phyloP scores from a whole-genome alignment of 129 eudicot genomes.

The Escallonia rubra region DNA sequence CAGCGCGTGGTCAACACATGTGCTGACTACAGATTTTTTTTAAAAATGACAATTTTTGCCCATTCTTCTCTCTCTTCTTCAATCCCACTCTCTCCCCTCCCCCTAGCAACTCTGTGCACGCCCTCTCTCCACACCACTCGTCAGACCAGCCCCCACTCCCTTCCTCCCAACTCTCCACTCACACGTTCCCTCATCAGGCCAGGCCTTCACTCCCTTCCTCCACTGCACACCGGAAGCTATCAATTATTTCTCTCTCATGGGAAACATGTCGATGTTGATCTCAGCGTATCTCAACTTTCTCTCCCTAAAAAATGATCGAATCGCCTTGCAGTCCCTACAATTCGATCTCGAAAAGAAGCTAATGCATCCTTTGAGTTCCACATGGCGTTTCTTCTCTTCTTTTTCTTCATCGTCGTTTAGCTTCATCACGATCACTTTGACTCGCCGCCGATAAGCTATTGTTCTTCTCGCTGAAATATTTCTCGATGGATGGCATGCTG shows the following conservation, averaged over 20 bases:
- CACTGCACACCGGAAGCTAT: too few species aligned
- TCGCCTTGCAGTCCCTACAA: conserved; percentile 49
- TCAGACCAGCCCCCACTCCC: too few species aligned
- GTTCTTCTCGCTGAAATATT: conserved; percentile 32
- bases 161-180: too few species aligned
- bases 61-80: too few species aligned
- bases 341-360: conserved; percentile 57
- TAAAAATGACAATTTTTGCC: too few species aligned
- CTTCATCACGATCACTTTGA: conserved; percentile 30
- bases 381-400: neutral
- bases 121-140: too few species aligned
- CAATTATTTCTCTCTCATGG: conserved; percentile 34
- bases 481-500: conserved; percentile 30
- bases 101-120: too few species aligned
- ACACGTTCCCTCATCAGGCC: too few species aligned
- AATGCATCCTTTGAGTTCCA: conserved; percentile 31
- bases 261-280: conserved; percentile 55
- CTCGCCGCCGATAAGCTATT: conserved; percentile 29
- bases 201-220: conserved; percentile 45
- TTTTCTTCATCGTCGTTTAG: conserved; percentile 3
- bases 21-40: too few species aligned
- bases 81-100: too few species aligned
- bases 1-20: too few species aligned
- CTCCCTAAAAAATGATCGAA: conserved; percentile 37
- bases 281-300: conserved; percentile 35